Evolutionary conservation across 2,329 filamentous ascomycete genomes (phyloP), one percentile per base, ranked within the genome.

Genomic region (Byssothecium circinans): DNA sequence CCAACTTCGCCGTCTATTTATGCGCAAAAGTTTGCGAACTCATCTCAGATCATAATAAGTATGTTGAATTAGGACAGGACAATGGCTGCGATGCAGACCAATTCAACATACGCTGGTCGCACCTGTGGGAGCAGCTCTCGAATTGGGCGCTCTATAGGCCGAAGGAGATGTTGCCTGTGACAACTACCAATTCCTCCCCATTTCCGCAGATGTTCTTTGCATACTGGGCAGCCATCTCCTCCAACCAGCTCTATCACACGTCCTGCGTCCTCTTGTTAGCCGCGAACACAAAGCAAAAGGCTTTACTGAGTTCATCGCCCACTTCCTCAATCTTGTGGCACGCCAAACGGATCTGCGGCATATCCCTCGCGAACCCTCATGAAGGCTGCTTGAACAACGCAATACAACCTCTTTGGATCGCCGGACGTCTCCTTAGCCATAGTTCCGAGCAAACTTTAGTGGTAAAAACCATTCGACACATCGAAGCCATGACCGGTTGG

Each of bases 181-280:
- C 75, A 32, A 74, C 66, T 2, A 68, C 74, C n/a, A 66, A 71
- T 25, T 69, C 67, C 2, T 62, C 67, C 7, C 76, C 76, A 1
- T 82, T 81, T 49, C 78, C 79, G 0, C 71, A 77, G 35, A 75
- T 82, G 2, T 69, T 82, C 1, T 83, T 79, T 56, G 61, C 74
- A 1, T 75, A 80, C 47, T 79, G 75, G 73, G 76, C 78, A 0
- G 80, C 77, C 3, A 83, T 83, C 20, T 82, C 80, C 0, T 76
- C 76, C 0, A 82, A 80, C 41, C 80, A 83, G 52, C 69, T 83
- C 0, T 80, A 82, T 37, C 81, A 83, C 53, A 81, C 81, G 0
- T 74, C 78, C 8, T 79, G 76, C 51, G 75, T 82, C 10, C 58
- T 83, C 8, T 68, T 84, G 11, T 67, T 83, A 0, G 72, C 74